Conservation (phyloP, 306 rosid species). For the Prunus salicina region DNA sequence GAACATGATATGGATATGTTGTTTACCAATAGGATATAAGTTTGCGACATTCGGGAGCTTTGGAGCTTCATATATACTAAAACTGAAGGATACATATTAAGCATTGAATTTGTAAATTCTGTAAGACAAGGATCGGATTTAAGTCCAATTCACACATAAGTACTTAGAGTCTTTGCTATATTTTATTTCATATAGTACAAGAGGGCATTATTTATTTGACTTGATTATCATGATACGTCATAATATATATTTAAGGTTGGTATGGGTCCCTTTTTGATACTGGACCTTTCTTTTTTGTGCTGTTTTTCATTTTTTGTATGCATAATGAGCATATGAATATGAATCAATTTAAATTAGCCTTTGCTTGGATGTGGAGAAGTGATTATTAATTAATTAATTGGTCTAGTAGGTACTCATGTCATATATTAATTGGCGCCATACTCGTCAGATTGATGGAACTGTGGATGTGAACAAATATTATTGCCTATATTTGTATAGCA, state of each 20-base stretch:
- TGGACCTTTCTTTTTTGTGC: background rate
- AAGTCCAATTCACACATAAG: too few species aligned
- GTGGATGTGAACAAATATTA: too few species aligned
- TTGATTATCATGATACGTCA: slow-evolving; percentile 6
- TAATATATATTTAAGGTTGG: background rate
- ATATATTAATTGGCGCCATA: background rate
- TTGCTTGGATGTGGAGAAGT: background rate
- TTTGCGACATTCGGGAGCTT: too few species aligned
- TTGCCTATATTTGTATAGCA: too few species aligned
- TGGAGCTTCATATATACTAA: too few species aligned
- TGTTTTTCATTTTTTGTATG: background rate
- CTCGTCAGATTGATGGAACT: background rate
- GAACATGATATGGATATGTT: too few species aligned
- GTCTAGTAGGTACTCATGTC: background rate
- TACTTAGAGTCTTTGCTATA: background rate
- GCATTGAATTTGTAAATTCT: too few species aligned
- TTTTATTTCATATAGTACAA: background rate
- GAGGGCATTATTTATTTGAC: slow-evolving; percentile 9
- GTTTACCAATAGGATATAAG: too few species aligned
- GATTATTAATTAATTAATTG: background rate
- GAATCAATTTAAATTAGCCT: background rate
- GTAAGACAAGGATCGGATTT: too few species aligned
- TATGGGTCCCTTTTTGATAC: background rate
- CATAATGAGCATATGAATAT: slow-evolving; percentile 13
- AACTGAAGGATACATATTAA: too few species aligned